Conservation (phyloP, 768 basidiomycete genomes). For the Xerocomellus amylosporus region DNA sequence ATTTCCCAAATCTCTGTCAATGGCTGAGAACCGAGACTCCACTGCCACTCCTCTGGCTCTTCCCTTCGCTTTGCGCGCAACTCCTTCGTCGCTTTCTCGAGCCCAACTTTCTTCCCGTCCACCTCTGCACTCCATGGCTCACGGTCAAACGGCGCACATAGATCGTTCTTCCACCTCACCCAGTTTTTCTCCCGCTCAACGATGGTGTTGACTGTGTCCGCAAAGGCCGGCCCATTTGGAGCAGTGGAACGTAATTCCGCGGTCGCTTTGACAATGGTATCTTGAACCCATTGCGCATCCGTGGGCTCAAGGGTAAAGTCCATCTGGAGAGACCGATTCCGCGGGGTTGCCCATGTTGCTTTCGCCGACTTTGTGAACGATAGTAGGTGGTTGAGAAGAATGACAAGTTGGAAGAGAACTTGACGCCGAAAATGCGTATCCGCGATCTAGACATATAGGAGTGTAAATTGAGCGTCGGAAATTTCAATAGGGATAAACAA, state of each 20-base stretch:
- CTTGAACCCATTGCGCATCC: constrained; percentile 76
- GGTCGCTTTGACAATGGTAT: constrained; percentile 54
- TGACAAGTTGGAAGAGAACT: constrained; percentile 80
- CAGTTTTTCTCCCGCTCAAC: constrained; percentile 86
- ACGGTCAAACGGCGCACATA: constrained; percentile 77
- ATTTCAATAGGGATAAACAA: constrained; percentile 4
- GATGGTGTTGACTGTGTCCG: constrained; percentile 68
- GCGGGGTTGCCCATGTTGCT: constrained; percentile 52
- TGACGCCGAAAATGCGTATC: constrained; percentile 93
- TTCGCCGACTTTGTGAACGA: constrained; percentile 72
- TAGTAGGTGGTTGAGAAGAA: constrained; percentile 72
- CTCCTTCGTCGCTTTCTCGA: constrained; percentile 61
- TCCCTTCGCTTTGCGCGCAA: constrained; percentile 53
- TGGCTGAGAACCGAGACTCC: constrained; percentile 63
- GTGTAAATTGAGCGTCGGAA: constrained; percentile 7
- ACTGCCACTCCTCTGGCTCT: constrained; percentile 59
- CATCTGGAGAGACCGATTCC: constrained; percentile 80
- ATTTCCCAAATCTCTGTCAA: constrained; percentile 82
- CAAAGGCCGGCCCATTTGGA: constrained; percentile 73
- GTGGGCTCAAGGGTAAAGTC: constrained; percentile 70
- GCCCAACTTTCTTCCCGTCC: constrained; percentile 47
- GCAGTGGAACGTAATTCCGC: constrained; percentile 68
- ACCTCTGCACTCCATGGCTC: constrained; percentile 56
- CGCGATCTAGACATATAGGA: constrained; percentile 55
- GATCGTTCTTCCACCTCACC: constrained; percentile 86